Evolutionary conservation across 1,139 yeast genomes (phyloP).

Genomic region (Taphrina confusa): DNA sequence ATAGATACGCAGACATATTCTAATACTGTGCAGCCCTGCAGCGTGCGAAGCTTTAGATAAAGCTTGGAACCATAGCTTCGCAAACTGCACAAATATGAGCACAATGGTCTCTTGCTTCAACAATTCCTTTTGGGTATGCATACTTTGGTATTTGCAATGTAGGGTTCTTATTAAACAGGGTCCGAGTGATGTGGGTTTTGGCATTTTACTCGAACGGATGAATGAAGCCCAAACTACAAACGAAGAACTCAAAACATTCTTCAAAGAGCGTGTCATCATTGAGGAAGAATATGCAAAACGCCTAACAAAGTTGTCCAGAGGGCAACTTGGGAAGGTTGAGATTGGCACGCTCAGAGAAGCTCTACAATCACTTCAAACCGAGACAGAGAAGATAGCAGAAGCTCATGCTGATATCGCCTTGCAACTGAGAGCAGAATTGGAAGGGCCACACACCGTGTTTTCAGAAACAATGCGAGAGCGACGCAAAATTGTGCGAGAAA

Average conservation of each 20-base stretch:
- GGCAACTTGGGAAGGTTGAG: conserved; percentile 60
- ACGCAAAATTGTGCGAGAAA: conserved; percentile 49
- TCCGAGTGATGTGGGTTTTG: conserved; percentile 38
- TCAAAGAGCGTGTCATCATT: conserved; percentile 55
- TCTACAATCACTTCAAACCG: conserved; percentile 59
- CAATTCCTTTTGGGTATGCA: conserved; percentile 36
- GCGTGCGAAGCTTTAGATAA: no score
- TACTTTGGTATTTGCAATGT: background rate
- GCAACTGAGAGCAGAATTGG: conserved; percentile 52
- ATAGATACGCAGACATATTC: no score
- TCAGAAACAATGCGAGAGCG: conserved; percentile 51
- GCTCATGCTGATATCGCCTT: conserved; percentile 54
- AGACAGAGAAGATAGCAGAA: conserved; percentile 56
- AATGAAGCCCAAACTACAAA: conserved; percentile 56
- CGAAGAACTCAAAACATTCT: conserved; percentile 51
- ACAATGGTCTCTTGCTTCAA: conserved; percentile 12
- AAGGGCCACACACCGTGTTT: conserved; percentile 52
- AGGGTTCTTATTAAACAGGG: conserved; percentile 33
- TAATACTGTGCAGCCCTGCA: no score
- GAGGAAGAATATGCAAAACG: conserved; percentile 72
- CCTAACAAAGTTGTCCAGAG: conserved; percentile 52
- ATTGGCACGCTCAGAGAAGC: conserved; percentile 61
- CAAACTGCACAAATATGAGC: no score
- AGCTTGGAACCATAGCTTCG: no score
- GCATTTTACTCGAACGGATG: conserved; percentile 57